phyloP scores from a whole-genome alignment of 371 early-diverging fungal species.

The Mucor mucedo region DNA sequence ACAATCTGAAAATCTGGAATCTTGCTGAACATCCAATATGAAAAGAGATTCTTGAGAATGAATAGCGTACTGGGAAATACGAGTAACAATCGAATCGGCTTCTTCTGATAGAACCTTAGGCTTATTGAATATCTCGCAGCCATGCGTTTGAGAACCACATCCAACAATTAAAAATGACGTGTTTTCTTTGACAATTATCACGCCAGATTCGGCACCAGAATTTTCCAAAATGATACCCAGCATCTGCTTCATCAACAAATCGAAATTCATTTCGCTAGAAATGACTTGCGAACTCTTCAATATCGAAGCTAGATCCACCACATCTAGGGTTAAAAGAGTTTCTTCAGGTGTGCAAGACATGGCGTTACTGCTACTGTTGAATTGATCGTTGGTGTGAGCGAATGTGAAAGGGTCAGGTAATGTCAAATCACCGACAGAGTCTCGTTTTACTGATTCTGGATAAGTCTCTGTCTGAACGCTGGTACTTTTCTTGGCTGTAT shows the following conservation, averaged over 20 bases:
- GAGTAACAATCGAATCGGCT: slow-evolving; percentile 41
- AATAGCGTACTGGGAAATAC: slow-evolving; percentile 47
- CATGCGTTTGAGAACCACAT: slow-evolving; percentile 43
- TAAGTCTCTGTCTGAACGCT: slow-evolving; percentile 39
- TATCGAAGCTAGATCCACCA: slow-evolving; percentile 54
- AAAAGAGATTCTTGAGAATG: slow-evolving; percentile 48
- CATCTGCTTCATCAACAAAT: slow-evolving; percentile 56
- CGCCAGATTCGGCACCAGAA: slow-evolving; percentile 54
- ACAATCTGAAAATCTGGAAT: slow-evolving; percentile 48
- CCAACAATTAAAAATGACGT: slow-evolving; percentile 47
- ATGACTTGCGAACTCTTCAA: slow-evolving; percentile 57
- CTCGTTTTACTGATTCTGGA: slow-evolving; percentile 14
- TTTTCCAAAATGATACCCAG: slow-evolving; percentile 55
- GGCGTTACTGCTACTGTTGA: slow-evolving; percentile 11
- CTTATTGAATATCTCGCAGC: slow-evolving; percentile 43
- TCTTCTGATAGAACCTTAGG: slow-evolving; percentile 47
- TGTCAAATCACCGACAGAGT: slow-evolving; percentile 15
- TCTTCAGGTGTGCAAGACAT: slow-evolving; percentile 39
- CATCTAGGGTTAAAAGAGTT: slow-evolving; percentile 46
- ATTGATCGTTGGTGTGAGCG: neutral
- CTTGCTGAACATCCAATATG: slow-evolving; percentile 45
- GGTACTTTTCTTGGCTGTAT: slow-evolving; percentile 12
- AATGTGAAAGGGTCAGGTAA: slow-evolving; percentile 6
- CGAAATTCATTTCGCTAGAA: slow-evolving; percentile 61
- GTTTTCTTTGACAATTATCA: slow-evolving; percentile 53